Evolutionary conservation across 108 stramenopile genomes (phyloP).

Genomic region (Skeletonema grethae): DNA sequence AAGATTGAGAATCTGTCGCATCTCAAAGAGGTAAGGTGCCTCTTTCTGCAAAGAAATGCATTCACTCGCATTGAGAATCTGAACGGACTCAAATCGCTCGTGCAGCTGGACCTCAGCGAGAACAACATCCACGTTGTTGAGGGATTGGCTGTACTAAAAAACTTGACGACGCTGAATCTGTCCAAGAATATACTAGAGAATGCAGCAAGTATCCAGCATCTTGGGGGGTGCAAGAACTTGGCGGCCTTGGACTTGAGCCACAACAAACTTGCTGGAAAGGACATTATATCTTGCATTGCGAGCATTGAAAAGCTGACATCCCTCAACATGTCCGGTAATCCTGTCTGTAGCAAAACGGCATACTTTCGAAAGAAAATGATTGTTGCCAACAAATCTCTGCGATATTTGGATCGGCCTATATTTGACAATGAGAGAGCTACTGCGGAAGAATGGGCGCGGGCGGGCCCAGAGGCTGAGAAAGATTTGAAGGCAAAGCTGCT

Average conservation of each 20-base stretch:
- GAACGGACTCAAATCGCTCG: constrained; percentile 24
- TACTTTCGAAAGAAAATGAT: constrained; percentile 79
- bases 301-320: constrained; percentile 33
- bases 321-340: constrained; percentile 59
- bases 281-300: constrained; percentile 39
- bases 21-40: constrained; percentile 56
- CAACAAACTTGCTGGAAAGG: constrained; percentile 52
- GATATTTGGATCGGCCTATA: constrained; percentile 81
- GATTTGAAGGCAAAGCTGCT: constrained; percentile 34
- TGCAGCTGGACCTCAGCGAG: constrained; percentile 61
- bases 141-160: constrained; percentile 25
- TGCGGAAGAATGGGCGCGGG: constrained; percentile 64
- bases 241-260: constrained; percentile 53
- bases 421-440: constrained; percentile 67
- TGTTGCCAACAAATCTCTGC: constrained; percentile 49
- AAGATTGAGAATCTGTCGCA: constrained; percentile 65
- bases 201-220: constrained; percentile 38
- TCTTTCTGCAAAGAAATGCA: constrained; percentile 74
- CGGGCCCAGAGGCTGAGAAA: constrained; percentile 64
- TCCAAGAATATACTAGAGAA: constrained; percentile 51
- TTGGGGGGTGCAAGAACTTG: constrained; percentile 47
- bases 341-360: constrained; percentile 41
- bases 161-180: constrained; percentile 59
- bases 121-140: constrained; percentile 52
- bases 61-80: constrained; percentile 49